Percentiles rank a stretch among this genome's conserved stretches.
These are phyloP conservation scores for Novymonas esmeraldas DNA, from an alignment of 208 protist genomes.

Conservation along the genomic window DNA sequence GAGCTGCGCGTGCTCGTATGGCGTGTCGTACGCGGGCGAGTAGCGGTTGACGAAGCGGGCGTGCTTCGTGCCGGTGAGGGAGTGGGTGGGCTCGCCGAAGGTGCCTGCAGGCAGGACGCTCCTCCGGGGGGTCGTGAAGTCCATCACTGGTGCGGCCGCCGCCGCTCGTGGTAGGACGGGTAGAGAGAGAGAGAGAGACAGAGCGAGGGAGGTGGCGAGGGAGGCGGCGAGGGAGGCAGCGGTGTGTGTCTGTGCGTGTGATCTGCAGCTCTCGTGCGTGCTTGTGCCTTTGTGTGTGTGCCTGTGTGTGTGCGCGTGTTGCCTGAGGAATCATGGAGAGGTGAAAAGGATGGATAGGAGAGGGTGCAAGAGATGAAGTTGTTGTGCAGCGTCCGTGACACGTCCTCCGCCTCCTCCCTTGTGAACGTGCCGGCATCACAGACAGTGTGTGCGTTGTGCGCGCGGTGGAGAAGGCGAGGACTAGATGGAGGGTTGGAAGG, in stretches of 20 bases:
- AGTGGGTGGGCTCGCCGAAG: not conserved
- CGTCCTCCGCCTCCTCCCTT: too few species aligned
- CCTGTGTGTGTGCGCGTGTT: not conserved
- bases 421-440: too few species aligned
- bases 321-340: too few species aligned
- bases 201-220: not conserved
- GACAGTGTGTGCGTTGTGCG: too few species aligned
- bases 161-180: too few species aligned
- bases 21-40: constrained; percentile 51
- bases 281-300: not conserved
- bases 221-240: not conserved
- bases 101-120: not conserved
- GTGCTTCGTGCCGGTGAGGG: constrained; percentile 36
- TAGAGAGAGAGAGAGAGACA: not conserved
- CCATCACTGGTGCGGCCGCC: too few species aligned
- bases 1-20: constrained; percentile 27
- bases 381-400: too few species aligned
- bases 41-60: constrained; percentile 64
- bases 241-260: not conserved
- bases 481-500: too few species aligned
- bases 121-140: not conserved
- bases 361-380: too few species aligned
- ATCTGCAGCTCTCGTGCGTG: not conserved
- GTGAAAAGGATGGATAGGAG: too few species aligned
- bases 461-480: too few species aligned